phyloP scores from a whole-genome alignment of 768 basidiomycete genomes.

The Termitomyces heimii region DNA sequence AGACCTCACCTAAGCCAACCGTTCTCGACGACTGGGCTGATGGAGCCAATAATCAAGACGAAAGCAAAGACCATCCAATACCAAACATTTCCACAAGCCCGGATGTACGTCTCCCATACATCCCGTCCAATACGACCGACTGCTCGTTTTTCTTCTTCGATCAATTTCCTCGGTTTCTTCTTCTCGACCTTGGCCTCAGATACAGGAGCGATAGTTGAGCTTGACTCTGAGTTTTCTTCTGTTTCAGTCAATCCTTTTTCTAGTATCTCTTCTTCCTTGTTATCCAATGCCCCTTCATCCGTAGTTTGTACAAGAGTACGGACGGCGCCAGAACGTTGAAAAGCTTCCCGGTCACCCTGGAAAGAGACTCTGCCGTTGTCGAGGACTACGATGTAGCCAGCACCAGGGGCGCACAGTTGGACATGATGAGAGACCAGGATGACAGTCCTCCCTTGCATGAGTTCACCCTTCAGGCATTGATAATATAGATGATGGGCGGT shows the following conservation, averaged over 20 bases:
- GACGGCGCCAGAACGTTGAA: slow-evolving; percentile 65
- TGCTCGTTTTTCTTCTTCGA: slow-evolving; percentile 81
- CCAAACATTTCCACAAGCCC: slow-evolving; percentile 39
- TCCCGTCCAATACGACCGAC: slow-evolving; percentile 62
- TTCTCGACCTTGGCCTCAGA: slow-evolving; percentile 30
- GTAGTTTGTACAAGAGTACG: slow-evolving; percentile 59
- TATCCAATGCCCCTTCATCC: slow-evolving; percentile 14
- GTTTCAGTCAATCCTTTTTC: slow-evolving; percentile 9
- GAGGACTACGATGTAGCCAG: slow-evolving; percentile 76
- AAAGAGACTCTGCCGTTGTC: slow-evolving; percentile 79
- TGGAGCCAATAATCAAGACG: slow-evolving; percentile 47
- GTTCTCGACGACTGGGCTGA: slow-evolving; percentile 67
- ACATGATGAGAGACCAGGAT: slow-evolving; percentile 96
- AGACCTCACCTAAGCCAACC: slow-evolving; percentile 54
- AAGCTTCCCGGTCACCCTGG: slow-evolving; percentile 58
- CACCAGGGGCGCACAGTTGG: slow-evolving; percentile 77
- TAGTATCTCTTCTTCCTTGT: slow-evolving; percentile 37
- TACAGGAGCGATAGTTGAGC: slow-evolving; percentile 21
- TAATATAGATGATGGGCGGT: slow-evolving; percentile 86
- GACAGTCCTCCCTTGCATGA: slow-evolving; percentile 77
- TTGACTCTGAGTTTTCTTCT: slow-evolving; percentile 20
- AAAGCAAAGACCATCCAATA: slow-evolving; percentile 57
- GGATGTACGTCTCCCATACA: slow-evolving; percentile 60
- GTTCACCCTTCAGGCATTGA: slow-evolving; percentile 77
- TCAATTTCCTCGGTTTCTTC: slow-evolving; percentile 70